Base-by-base conservation (phyloP, 176 grass and related monocot genomes). In the Ampelocalamus luodianensis region DNA sequence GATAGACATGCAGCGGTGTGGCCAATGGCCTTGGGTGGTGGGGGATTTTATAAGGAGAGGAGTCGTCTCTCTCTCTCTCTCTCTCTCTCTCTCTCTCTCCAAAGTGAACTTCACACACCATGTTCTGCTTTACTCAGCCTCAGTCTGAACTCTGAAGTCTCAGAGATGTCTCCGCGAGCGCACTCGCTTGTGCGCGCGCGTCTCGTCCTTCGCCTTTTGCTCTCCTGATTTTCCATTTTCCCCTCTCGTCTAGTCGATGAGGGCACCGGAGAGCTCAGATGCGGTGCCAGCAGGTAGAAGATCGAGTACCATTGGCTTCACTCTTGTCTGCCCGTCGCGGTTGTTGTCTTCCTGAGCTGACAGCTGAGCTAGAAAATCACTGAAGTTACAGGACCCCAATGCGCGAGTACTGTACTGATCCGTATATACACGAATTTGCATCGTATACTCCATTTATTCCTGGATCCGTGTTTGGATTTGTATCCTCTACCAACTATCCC, bases 1-100 rank as follows among this genome's bases (percentile, higher is more conserved):
- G 71, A 59, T 48, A 46, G 38, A 49, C 43, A 15, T 29, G 84
- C 67, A 29, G 84, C 55, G 29, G 73, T 7, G 65, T 29, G 22
- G 44, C 43, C 63, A 82, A 71, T 64, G 72, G 72, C 72, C 20
- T 65, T 34, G 77, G 9, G 71, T 49, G 27, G 42, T 77, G 39
- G 88, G 71, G 83, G 29, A 11, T 83, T 85, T 79, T 90, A 87
- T 87, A 90, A 58, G 51, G 27, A 24, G 68, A 44, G 42, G 51
- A 79, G 40, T 4, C n/a, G n/a, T 1, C 58, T 22, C 54, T 22
- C 5, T 55, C 15, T 34, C 49, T 20, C 20, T 24, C 10, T 17
- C 9, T n/a, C n/a, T 1, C 58, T 22, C 54, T 22, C 5, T 55
- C 15, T 34, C 49, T 20, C 20, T 24, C 10, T 17, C 9, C 58